Conservation (phyloP, 2,329 filamentous ascomycete genomes). For the Fusarium paranaense region DNA sequence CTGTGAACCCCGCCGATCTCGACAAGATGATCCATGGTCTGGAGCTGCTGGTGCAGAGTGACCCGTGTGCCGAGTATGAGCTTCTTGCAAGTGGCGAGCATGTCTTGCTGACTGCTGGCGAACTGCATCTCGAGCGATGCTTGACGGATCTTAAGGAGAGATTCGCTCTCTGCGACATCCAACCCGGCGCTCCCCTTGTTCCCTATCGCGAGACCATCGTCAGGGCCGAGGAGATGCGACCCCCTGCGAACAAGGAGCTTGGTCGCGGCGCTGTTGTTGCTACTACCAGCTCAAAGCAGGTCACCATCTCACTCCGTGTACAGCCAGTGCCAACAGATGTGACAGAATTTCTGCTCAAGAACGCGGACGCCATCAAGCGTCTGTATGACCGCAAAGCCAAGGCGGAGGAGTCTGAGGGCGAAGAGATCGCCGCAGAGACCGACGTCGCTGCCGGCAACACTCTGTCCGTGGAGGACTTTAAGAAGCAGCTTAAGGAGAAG, state of each 20-base stretch:
- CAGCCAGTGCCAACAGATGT: slow-evolving; percentile 81
- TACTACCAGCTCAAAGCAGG: slow-evolving; percentile 85
- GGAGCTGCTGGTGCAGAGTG: slow-evolving; percentile 88
- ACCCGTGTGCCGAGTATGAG: slow-evolving; percentile 96
- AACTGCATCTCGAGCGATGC: slow-evolving; percentile 93
- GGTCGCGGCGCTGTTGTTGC: slow-evolving; percentile 84
- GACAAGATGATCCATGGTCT: slow-evolving; percentile 95
- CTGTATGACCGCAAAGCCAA: slow-evolving; percentile 75
- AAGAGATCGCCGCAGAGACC: slow-evolving; percentile 64
- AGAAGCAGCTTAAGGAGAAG: slow-evolving; percentile 73
- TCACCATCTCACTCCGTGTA: slow-evolving; percentile 81
- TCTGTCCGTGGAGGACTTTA: slow-evolving; percentile 81
- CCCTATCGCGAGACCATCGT: slow-evolving; percentile 96
- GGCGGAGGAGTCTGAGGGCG: slow-evolving; percentile 52
- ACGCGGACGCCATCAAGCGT: slow-evolving; percentile 80
- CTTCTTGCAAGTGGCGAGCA: slow-evolving; percentile 94
- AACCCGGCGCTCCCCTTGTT: slow-evolving; percentile 93
- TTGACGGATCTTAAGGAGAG: slow-evolving; percentile 92
- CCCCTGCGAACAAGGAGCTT: slow-evolving; percentile 85
- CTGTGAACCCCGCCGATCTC: slow-evolving; percentile 87
- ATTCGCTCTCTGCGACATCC: slow-evolving; percentile 94
- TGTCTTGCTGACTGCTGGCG: slow-evolving; percentile 92
- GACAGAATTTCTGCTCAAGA: slow-evolving; percentile 87
- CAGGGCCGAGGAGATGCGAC: slow-evolving; percentile 88
- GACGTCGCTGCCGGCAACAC: slow-evolving; percentile 70